Evolutionary conservation across 2,329 filamentous ascomycete genomes (phyloP).

Genomic region (Sporothrix dimorphospora): DNA sequence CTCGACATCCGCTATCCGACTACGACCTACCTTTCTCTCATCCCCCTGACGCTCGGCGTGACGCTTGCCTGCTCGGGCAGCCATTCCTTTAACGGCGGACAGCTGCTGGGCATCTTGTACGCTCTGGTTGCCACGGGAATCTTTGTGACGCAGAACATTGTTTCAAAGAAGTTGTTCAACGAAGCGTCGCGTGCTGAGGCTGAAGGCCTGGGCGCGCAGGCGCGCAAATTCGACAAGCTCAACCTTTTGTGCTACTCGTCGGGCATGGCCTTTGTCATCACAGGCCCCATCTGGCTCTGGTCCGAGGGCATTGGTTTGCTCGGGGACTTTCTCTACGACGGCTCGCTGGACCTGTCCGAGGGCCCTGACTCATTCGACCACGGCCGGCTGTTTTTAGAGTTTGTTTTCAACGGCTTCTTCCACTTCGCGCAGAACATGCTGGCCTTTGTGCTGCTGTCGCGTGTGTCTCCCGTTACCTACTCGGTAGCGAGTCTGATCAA

Average conservation of each 20-base stretch:
- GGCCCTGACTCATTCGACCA: constrained; percentile 73
- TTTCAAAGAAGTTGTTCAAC: constrained; percentile 97
- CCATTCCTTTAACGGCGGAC: constrained; percentile 68
- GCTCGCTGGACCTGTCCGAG: constrained; percentile 66
- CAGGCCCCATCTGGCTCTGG: constrained; percentile 90
- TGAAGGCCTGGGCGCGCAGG: constrained; percentile 64
- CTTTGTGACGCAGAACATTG: constrained; percentile 98
- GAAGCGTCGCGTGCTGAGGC: constrained; percentile 84
- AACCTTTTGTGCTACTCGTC: constrained; percentile 98
- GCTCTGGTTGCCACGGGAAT: constrained; percentile 89
- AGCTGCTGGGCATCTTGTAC: constrained; percentile 86
- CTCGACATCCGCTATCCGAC: constrained; percentile 86
- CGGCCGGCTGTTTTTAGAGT: constrained; percentile 76
- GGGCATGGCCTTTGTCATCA: constrained; percentile 85
- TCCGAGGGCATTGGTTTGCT: constrained; percentile 80
- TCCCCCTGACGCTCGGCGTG: constrained; percentile 93
- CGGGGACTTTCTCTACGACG: constrained; percentile 77
- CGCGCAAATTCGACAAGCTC: constrained; percentile 89
- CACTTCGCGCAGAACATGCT: constrained; percentile 97
- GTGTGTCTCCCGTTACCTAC: constrained; percentile 96
- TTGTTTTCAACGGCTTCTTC: constrained; percentile 94
- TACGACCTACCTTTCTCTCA: constrained; percentile 83
- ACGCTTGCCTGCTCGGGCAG: constrained; percentile 94
- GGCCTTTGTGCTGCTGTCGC: constrained; percentile 87
- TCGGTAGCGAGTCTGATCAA: constrained; percentile 96